A percentile compares a stretch with the other conserved stretches of the same genome.
Conservation (phyloP, 129 eudicot species). For the Daucus carota region DNA sequence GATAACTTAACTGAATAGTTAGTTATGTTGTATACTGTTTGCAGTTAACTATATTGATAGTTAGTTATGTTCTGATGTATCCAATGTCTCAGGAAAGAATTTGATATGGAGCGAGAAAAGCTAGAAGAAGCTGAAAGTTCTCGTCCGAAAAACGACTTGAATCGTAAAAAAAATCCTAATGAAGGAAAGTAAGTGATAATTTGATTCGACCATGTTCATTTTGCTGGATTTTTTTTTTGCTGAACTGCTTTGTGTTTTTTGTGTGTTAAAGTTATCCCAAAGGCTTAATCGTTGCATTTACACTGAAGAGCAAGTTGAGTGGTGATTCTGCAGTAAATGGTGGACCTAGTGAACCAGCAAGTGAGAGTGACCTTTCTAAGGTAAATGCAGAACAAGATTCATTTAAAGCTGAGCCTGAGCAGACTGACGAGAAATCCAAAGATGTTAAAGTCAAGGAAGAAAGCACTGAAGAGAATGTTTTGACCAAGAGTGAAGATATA, state of each 20-base stretch:
- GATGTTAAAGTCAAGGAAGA: constrained; percentile 13
- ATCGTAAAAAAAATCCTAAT: constrained; percentile 38
- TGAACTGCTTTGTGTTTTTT: neutral
- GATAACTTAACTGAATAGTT: neutral
- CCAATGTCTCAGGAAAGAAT: constrained; percentile 57
- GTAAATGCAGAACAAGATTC: constrained; percentile 27
- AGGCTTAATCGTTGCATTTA: constrained; percentile 79
- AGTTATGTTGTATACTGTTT: too few species aligned
- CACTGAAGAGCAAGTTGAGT: constrained; percentile 43
- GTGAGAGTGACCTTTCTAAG: constrained; percentile 17
- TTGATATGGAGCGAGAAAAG: constrained; percentile 67
- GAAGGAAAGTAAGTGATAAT: constrained; percentile 47
- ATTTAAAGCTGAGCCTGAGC: constrained; percentile 9
- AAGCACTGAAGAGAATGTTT: constrained; percentile 7
- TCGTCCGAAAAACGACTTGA: constrained; percentile 22
- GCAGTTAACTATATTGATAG: neutral
- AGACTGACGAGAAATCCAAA: constrained; percentile 22
- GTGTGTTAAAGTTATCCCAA: constrained; percentile 52
- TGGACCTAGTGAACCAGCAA: constrained; percentile 17
- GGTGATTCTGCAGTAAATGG: constrained; percentile 21
- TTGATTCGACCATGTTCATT: neutral
- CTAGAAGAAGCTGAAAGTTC: constrained; percentile 41
- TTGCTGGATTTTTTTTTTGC: neutral
- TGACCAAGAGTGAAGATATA: constrained; percentile 24
- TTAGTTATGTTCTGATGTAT: neutral